Evolutionary conservation across 305 asterid species (phyloP).

Genomic region (Fraxinus xanthoxyloides): DNA sequence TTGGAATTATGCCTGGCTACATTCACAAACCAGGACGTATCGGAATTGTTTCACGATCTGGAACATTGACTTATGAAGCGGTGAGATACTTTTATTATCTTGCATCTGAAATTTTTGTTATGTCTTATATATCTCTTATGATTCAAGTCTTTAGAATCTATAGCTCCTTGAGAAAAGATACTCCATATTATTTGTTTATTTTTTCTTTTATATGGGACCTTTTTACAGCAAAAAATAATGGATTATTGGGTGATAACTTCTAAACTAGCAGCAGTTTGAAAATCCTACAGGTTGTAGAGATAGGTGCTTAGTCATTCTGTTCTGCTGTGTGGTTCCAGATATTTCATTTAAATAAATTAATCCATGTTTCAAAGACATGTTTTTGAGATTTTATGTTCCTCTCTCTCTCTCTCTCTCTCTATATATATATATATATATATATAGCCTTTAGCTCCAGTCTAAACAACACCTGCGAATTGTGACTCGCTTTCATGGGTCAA

Average conservation of each 20-base stretch:
- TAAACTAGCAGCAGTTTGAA: background rate
- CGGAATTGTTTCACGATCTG: slow-evolving; percentile 91
- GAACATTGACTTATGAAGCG: slow-evolving; percentile 92
- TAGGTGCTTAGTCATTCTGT: background rate
- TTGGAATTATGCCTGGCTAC: slow-evolving; percentile 98
- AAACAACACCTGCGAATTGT: background rate
- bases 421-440: too few species aligned
- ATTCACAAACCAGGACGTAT: slow-evolving; percentile 99
- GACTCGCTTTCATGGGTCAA: background rate
- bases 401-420: too few species aligned
- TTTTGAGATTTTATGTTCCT: too few species aligned
- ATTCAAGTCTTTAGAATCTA: background rate
- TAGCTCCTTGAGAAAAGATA: background rate
- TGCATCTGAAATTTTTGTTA: background rate
- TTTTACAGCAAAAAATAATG: background rate
- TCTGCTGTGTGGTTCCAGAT: background rate
- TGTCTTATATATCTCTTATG: background rate
- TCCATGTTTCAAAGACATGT: too few species aligned
- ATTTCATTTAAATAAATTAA: background rate
- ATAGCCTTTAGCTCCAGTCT: background rate
- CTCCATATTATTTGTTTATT: background rate
- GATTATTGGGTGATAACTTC: background rate
- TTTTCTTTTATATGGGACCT: background rate
- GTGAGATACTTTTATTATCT: slow-evolving; percentile 42
- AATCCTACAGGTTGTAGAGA: background rate